Evolutionary conservation across 2,329 filamentous ascomycete species (phyloP).

Genomic region (Rhynchosporium agropyri): DNA sequence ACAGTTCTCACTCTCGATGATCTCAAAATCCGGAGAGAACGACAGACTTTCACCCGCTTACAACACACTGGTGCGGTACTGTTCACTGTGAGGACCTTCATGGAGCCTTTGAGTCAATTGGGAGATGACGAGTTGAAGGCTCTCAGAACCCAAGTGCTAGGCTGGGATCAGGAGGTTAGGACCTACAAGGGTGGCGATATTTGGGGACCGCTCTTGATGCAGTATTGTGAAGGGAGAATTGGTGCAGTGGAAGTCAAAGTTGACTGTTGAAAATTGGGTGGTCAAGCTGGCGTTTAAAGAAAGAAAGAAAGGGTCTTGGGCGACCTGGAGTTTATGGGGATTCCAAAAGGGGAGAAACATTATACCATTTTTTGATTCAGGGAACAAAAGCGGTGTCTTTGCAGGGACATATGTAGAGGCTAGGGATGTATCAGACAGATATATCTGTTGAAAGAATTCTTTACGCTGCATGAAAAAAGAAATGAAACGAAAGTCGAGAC

Average conservation of each 20-base stretch:
- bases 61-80: constrained; percentile 49
- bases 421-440: no score
- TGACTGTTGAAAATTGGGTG: neutral
- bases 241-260: constrained; percentile 4
- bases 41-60: constrained; percentile 53
- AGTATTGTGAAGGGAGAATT: constrained; percentile 30
- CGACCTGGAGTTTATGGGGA: neutral
- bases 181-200: constrained; percentile 49
- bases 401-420: neutral
- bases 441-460: no score
- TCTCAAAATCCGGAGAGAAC: constrained; percentile 52
- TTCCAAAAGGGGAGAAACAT: neutral
- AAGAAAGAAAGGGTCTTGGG: constrained; percentile 1
- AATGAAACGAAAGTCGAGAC: no score
- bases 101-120: constrained; percentile 47
- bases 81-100: constrained; percentile 53
- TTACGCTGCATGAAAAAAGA: no score
- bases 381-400: neutral
- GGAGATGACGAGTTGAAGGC: constrained; percentile 46
- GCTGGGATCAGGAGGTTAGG: constrained; percentile 49
- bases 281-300: neutral
- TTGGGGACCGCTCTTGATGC: constrained; percentile 43
- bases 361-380: constrained; percentile 1
- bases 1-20: constrained; percentile 42
- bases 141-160: constrained; percentile 48